Evolutionary conservation across 2,329 filamentous ascomycete genomes (phyloP), one percentile per base, ranked within the genome.

Genomic region (Hypoxylon sp.): DNA sequence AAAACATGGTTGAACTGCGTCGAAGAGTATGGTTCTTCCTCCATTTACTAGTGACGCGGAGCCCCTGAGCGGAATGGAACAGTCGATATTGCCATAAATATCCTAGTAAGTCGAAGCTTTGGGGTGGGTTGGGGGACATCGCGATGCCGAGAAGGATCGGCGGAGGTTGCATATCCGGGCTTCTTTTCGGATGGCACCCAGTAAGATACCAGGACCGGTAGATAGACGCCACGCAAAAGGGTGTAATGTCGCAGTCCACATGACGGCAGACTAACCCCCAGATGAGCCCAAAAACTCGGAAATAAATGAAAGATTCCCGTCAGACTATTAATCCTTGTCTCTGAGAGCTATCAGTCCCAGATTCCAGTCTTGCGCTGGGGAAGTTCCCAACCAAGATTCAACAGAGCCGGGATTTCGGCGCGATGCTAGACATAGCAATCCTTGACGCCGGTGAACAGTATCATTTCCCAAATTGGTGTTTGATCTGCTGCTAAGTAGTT

Each of bases 151-250:
- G 62, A 60, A 58, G 39, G 49, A 59, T 47, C 59, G 59, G 64
- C 71, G 71, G 71, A 73, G 66, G 64, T 64, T 69, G 50, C 47
- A 41, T 56, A 54, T 73, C 71, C 71, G 71, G 65, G 13, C 8
- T 66, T 70, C 47, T 56, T 70, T 71, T 65, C 49, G 64, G 71
- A 69, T 71, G 64, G 49, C 62, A 43, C 46, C 37, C 6, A 22
- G 20, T 32, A n/a, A 30, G 50, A 4, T 32, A n/a, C 34, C 41
- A 39, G 10, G 49, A 55, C 55, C 17, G 11, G 10, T n/a, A 30
- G 13, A 11, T 15, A 37, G 19, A 7, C 47, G 17, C 26, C 15
- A 8, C 11, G 26, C 6, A 26, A 6, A 39, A n/a, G 37, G 11
- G 26, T 32, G 56, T 19, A 26, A 50, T 34, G 34, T 17, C 50